Conservation (phyloP, 2,329 filamentous ascomycete genomes). For the Xenosphaeropsis pyriputrescens region DNA sequence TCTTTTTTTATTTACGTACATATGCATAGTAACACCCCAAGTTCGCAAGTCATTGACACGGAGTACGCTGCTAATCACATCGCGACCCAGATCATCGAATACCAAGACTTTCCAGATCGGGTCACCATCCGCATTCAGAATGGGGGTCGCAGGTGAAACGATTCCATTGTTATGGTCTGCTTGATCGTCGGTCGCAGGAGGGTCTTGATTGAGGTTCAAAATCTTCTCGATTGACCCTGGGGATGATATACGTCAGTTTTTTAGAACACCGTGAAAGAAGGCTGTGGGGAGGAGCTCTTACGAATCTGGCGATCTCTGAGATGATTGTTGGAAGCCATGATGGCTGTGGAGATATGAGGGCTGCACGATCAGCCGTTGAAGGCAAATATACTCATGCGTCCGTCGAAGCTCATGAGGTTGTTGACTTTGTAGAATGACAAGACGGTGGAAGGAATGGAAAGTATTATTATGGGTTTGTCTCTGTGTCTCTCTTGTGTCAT, state of each 20-base stretch:
- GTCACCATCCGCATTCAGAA: slow-evolving; percentile 75
- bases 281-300: slow-evolving; percentile 22
- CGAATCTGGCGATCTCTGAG: slow-evolving; percentile 61
- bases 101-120: slow-evolving; percentile 97
- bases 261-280: slow-evolving; percentile 9
- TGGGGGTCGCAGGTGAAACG: slow-evolving; percentile 55
- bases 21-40: slow-evolving; percentile 93
- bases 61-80: slow-evolving; percentile 94
- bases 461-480: too few species aligned
- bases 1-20: slow-evolving; percentile 36
- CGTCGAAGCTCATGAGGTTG: too few species aligned
- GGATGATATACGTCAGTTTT: slow-evolving; percentile 2
- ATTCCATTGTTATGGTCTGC: slow-evolving; percentile 44
- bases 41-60: slow-evolving; percentile 83
- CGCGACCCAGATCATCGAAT: slow-evolving; percentile 79
- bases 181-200: slow-evolving; percentile 34
- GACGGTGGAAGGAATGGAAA: too few species aligned
- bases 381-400: too few species aligned
- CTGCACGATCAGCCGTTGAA: slow-evolving; percentile 15
- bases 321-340: slow-evolving; percentile 41
- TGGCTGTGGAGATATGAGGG: slow-evolving; percentile 11
- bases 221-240: slow-evolving; percentile 87
- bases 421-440: too few species aligned
- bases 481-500: too few species aligned
- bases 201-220: slow-evolving; percentile 77